Percentiles rank a stretch among this genome's conserved stretches.
Conservation (phyloP, 495 filamentous ascomycete species). For the Hypoxylon perforatum region DNA sequence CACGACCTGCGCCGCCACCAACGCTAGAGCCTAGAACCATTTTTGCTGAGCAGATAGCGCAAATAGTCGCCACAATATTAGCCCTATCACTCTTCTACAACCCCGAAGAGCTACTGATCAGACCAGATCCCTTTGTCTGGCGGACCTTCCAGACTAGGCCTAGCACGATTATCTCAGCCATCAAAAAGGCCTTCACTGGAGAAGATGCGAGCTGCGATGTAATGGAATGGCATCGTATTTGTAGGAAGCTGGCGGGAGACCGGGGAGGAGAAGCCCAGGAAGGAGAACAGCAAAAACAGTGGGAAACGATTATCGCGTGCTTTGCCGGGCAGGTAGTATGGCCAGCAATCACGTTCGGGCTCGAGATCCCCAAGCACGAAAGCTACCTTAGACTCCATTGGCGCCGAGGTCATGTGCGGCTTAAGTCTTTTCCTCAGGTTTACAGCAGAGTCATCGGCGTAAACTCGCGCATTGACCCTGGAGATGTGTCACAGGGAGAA, state of each 20-base stretch:
- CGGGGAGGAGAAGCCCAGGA: background rate
- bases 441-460: slow-evolving; percentile 1
- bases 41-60: slow-evolving; percentile 20
- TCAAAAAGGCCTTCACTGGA: background rate
- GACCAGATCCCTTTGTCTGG: slow-evolving; percentile 26
- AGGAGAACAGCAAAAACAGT: no score
- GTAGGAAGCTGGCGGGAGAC: slow-evolving; percentile 15
- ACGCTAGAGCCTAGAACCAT: background rate
- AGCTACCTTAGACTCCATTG: slow-evolving; percentile 23
- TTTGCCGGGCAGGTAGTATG: slow-evolving; percentile 10
- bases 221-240: slow-evolving; percentile 28
- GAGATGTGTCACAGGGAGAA: background rate
- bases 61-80: slow-evolving; percentile 15
- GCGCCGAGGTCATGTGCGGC: slow-evolving; percentile 11
- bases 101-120: slow-evolving; percentile 5
- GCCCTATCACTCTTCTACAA: slow-evolving; percentile 17
- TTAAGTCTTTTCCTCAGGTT: background rate
- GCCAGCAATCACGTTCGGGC: background rate
- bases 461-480: background rate
- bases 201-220: slow-evolving; percentile 21
- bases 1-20: background rate
- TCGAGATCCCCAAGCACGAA: slow-evolving; percentile 10
- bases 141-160: background rate
- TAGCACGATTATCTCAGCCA: slow-evolving; percentile 27
- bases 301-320: slow-evolving; percentile 8